Evolutionary conservation across 1,284 basidiomycete genomes (phyloP).

Genomic region (Bondarzewia mesenterica): DNA sequence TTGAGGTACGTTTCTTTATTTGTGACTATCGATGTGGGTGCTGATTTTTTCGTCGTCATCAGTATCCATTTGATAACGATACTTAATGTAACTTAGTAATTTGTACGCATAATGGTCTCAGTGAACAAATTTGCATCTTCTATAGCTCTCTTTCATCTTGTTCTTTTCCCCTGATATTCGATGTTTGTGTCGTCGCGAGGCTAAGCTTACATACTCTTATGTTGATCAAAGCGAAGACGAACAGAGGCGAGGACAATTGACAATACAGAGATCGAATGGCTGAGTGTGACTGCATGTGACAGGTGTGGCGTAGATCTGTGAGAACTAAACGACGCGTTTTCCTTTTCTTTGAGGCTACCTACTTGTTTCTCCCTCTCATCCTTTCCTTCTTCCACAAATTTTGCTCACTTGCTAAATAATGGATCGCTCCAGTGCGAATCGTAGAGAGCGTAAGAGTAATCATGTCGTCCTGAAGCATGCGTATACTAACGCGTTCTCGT

Average conservation of each 20-base stretch:
- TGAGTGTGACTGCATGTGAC: neutral
- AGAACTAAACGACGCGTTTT: conserved; percentile 7
- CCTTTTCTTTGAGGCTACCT: conserved; percentile 2
- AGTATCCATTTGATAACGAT: conserved; percentile 64
- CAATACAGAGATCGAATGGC: neutral
- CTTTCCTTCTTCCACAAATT: conserved; percentile 2
- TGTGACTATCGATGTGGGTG: conserved; percentile 3
- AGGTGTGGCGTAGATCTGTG: neutral
- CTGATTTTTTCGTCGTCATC: conserved; percentile 11
- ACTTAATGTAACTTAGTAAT: conserved; percentile 24
- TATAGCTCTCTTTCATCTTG: conserved; percentile 1
- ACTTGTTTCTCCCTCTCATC: conserved; percentile 2
- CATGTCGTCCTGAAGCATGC: conserved; percentile 14
- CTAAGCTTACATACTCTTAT: neutral
- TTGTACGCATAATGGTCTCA: neutral
- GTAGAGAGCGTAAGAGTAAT: conserved; percentile 46
- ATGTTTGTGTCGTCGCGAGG: neutral
- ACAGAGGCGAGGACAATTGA: neutral
- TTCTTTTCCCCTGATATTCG: no score
- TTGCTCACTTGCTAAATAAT: conserved; percentile 14
- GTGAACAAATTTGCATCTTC: no score
- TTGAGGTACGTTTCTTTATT: conserved; percentile 55
- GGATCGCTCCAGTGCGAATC: conserved; percentile 55
- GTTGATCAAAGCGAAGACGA: neutral
- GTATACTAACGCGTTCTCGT: conserved; percentile 24